Evolutionary conservation across 192 early-diverging fungal genomes (phyloP).

Genomic region (Pilobolus umbonatus): DNA sequence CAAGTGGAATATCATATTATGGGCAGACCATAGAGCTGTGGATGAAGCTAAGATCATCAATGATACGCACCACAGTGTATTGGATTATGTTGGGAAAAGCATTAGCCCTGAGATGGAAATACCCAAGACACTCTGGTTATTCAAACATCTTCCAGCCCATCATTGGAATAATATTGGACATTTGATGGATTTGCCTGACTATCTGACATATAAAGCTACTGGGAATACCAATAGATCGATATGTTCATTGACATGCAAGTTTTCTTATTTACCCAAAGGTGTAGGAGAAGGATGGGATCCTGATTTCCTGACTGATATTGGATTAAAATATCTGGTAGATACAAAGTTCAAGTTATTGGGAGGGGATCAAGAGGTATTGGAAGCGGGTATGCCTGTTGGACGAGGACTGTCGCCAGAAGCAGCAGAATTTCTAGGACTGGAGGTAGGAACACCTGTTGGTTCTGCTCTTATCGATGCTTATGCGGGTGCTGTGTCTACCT

Average conservation of each 20-base stretch:
- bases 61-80: constrained; percentile 49
- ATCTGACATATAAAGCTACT: constrained; percentile 61
- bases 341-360: constrained; percentile 40
- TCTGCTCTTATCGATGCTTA: constrained; percentile 72
- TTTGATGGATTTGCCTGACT: constrained; percentile 73
- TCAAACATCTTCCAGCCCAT: constrained; percentile 47
- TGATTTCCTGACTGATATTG: constrained; percentile 50
- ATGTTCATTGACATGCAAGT: constrained; percentile 70
- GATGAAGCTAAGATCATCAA: constrained; percentile 59
- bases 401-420: constrained; percentile 43
- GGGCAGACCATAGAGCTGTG: constrained; percentile 71
- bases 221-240: constrained; percentile 43
- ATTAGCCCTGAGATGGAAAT: constrained; percentile 74
- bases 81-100: constrained; percentile 57
- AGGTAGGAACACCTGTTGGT: constrained; percentile 51
- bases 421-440: constrained; percentile 53
- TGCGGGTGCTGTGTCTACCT: constrained; percentile 57
- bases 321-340: constrained; percentile 45
- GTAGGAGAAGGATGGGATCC: constrained; percentile 50
- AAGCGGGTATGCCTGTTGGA: constrained; percentile 51
- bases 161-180: constrained; percentile 44
- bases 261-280: constrained; percentile 45
- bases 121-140: constrained; percentile 72
- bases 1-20: constrained; percentile 56
- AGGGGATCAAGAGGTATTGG: constrained; percentile 30